These are phyloP conservation scores for Talaromyces proteolyticus DNA, from an alignment of 495 filamentous ascomycete genomes.

Conservation along the genomic window DNA sequence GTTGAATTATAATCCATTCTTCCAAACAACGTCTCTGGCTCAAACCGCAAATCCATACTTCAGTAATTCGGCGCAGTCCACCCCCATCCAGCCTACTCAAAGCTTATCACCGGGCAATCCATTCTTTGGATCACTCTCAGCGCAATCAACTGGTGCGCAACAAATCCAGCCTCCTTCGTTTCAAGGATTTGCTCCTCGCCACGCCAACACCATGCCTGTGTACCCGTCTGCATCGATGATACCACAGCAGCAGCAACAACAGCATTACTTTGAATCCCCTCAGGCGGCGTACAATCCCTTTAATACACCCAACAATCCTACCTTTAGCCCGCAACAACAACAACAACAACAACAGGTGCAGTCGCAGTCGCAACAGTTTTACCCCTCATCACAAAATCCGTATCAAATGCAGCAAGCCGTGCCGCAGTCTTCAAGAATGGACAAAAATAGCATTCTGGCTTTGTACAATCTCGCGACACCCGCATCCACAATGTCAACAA, in stretches of 20 bases:
- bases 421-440: constrained; percentile 45
- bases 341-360: constrained; percentile 25
- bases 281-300: constrained; percentile 33
- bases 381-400: constrained; percentile 11
- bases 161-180: constrained; percentile 20
- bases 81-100: constrained; percentile 13
- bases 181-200: constrained; percentile 28
- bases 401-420: constrained; percentile 30
- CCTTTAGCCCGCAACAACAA: constrained; percentile 13
- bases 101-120: constrained; percentile 41
- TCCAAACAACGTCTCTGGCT: constrained; percentile 38
- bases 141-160: constrained; percentile 18
- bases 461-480: constrained; percentile 79
- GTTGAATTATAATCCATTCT: constrained; percentile 61
- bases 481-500: constrained; percentile 33
- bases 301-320: constrained; percentile 11
- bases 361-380: constrained; percentile 19
- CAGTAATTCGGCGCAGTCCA: constrained; percentile 4
- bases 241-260: constrained; percentile 21
- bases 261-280: constrained; percentile 16
- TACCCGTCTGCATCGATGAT: constrained; percentile 23
- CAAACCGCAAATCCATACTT: constrained; percentile 20
- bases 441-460: constrained; percentile 84
- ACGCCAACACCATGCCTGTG: constrained; percentile 39
- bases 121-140: constrained; percentile 40